These are phyloP conservation scores for Fraxinus xanthoxyloides DNA, from an alignment of 305 asterid species.

Conservation along the genomic window DNA sequence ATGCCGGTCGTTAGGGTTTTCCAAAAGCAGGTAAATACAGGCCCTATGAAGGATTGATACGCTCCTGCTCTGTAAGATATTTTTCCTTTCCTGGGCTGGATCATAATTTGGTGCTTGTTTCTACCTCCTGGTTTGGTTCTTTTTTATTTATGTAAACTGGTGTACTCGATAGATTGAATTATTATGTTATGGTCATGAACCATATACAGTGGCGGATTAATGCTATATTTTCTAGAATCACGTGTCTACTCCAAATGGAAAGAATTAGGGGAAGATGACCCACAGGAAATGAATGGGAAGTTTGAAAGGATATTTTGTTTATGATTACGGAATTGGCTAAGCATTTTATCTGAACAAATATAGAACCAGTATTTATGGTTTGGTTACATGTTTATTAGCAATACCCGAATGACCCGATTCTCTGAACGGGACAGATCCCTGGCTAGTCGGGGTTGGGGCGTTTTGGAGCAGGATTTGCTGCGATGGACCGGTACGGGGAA, in stretches of 20 bases:
- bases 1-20: slow-evolving; percentile 78
- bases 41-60: slow-evolving; percentile 36
- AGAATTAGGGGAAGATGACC: not conserved
- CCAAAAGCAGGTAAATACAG: slow-evolving; percentile 64
- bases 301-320: no score
- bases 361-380: not conserved
- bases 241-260: not conserved
- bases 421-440: no score
- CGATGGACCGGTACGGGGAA: no score
- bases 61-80: not conserved
- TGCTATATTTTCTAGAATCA: not conserved
- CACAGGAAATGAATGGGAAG: no score
- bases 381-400: not conserved
- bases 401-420: no score
- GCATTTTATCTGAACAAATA: not conserved
- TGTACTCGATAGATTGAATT: not conserved
- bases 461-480: no score
- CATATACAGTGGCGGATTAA: not conserved
- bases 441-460: no score
- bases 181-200: not conserved
- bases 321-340: not conserved
- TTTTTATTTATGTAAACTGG: not conserved
- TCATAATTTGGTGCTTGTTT: not conserved
- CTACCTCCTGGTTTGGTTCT: not conserved
- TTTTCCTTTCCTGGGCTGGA: not conserved